A percentile compares a stretch with the other conserved stretches of the same genome.
These are phyloP conservation scores for Amphicarpaea edgeworthii DNA, from an alignment of 306 rosid genomes.

Conservation along the genomic window DNA sequence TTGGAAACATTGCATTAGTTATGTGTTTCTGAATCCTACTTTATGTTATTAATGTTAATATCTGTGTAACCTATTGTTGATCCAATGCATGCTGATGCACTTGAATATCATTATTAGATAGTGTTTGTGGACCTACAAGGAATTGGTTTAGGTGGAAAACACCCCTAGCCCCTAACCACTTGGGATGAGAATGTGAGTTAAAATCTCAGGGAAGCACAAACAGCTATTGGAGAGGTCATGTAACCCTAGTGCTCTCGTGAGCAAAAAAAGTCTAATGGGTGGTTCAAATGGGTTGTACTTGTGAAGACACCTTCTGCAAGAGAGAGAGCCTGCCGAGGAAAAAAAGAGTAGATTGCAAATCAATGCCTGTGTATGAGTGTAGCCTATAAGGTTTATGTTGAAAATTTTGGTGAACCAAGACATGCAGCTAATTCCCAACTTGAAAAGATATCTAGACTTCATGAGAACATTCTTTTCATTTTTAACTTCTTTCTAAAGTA, in stretches of 20 bases:
- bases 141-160: neutral
- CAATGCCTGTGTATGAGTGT: neutral
- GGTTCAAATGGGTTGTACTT: slow-evolving; percentile 19
- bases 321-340: neutral
- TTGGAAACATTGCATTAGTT: slow-evolving; percentile 32
- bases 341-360: neutral
- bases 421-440: slow-evolving; percentile 1
- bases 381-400: slow-evolving; percentile 21
- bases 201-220: neutral
- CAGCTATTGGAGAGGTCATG: neutral
- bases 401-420: slow-evolving; percentile 20
- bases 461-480: neutral
- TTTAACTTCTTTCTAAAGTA: neutral
- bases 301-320: neutral
- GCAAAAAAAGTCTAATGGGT: slow-evolving; percentile 3
- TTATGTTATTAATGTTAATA: neutral
- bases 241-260: neutral
- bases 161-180: neutral
- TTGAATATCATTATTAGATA: slow-evolving; percentile 14
- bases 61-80: slow-evolving; percentile 1
- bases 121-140: neutral
- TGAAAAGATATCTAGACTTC: slow-evolving; percentile 27
- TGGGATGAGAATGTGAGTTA: slow-evolving; percentile 1
- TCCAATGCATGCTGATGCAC: slow-evolving; percentile 13
- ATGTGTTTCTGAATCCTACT: slow-evolving; percentile 10